These are phyloP conservation scores for Porphyrellus cyaneotinctus DNA, from an alignment of 768 basidiomycete species.

Conservation along the genomic window DNA sequence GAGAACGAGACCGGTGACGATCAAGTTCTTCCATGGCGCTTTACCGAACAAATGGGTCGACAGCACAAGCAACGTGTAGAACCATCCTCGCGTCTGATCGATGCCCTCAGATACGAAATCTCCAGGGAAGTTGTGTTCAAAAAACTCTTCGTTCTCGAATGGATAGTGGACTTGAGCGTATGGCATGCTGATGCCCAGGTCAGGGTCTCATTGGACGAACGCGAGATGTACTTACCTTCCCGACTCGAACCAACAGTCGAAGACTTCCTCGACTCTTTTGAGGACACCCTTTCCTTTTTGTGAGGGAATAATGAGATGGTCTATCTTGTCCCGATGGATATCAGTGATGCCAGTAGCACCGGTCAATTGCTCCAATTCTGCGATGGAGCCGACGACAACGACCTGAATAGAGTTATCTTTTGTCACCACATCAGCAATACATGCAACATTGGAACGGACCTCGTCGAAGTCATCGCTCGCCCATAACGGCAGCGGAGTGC, in stretches of 20 bases:
- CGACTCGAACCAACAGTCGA: constrained; percentile 99
- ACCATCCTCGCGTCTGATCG: constrained; percentile 99
- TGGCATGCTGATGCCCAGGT: constrained; percentile 71
- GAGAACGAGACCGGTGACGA: constrained; percentile 92
- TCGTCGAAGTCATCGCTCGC: constrained; percentile 90
- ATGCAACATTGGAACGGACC: constrained; percentile 32
- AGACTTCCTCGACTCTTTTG: constrained; percentile 93
- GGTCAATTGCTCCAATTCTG: constrained; percentile 80
- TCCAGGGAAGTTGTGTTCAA: constrained; percentile 84
- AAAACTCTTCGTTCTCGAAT: constrained; percentile 91
- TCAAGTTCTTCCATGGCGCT: constrained; percentile 98
- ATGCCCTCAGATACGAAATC: constrained; percentile 98
- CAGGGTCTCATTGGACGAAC: not conserved
- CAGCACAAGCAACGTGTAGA: constrained; percentile 95
- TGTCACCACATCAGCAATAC: not conserved
- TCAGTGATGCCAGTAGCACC: constrained; percentile 83
- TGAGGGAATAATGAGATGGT: constrained; percentile 95
- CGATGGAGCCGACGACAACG: constrained; percentile 82
- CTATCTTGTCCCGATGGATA: constrained; percentile 91
- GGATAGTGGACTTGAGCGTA: constrained; percentile 97
- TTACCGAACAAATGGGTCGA: constrained; percentile 92
- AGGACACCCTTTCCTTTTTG: constrained; percentile 79
- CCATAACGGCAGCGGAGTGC: constrained; percentile 97
- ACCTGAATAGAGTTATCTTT: constrained; percentile 42
- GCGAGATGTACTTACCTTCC: constrained; percentile 62